Conservation (phyloP, 768 basidiomycete species). For the Pleurotus sapidus region DNA sequence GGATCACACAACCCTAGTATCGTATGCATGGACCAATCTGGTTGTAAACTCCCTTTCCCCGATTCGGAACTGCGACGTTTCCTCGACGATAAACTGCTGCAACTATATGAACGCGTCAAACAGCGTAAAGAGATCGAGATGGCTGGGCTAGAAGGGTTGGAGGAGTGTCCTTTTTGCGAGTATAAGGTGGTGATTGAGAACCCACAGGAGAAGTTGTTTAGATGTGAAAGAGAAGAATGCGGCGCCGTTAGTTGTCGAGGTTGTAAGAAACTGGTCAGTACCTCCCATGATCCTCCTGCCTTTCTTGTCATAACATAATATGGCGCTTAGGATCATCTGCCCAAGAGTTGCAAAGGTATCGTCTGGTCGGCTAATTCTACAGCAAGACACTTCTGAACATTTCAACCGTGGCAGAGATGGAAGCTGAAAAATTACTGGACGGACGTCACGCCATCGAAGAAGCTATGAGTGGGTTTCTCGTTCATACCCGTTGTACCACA, state of each 20-base stretch:
- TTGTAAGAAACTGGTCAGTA: conserved; percentile 70
- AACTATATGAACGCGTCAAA: conserved; percentile 69
- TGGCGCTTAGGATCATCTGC: conserved; percentile 67
- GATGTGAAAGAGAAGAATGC: conserved; percentile 61
- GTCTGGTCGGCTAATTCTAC: too few species aligned
- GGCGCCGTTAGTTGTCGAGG: conserved; percentile 71
- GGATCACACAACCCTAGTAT: conserved; percentile 61
- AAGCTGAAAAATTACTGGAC: conserved; percentile 72
- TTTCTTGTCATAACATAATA: conserved; percentile 2
- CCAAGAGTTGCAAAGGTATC: conserved; percentile 74
- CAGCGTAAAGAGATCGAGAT: conserved; percentile 78
- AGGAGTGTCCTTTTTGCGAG: conserved; percentile 91
- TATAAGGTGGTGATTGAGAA: conserved; percentile 77
- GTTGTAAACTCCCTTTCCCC: conserved; percentile 67
- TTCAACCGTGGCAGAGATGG: conserved; percentile 49
- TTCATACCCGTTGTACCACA: conserved; percentile 2
- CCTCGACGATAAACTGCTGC: conserved; percentile 62
- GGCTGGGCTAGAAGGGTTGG: conserved; percentile 75
- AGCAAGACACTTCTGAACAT: too few species aligned
- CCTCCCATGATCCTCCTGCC: conserved; percentile 7
- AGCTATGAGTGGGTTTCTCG: conserved; percentile 73
- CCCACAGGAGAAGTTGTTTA: conserved; percentile 61
- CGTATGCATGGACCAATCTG: conserved; percentile 80
- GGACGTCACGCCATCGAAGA: conserved; percentile 82
- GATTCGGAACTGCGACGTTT: conserved; percentile 66